Conservation (phyloP, 805 yeast species). For the Lipomyces starkeyi region DNA sequence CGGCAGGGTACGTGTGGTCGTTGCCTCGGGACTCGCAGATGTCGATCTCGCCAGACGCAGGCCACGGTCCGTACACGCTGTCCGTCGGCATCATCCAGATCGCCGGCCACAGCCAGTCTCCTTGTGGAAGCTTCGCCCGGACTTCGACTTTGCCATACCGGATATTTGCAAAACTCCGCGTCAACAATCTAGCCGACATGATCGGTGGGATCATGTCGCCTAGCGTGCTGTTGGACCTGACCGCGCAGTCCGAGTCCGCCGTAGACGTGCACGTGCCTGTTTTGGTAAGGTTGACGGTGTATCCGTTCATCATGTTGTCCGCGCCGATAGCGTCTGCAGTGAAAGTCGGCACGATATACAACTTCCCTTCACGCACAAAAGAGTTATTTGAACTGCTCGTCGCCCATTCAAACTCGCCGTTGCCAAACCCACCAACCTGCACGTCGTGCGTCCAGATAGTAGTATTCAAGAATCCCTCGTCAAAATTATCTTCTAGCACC, state of each 20-base stretch:
- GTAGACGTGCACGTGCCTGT: slow-evolving; percentile 26
- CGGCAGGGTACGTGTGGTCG: slow-evolving; percentile 26
- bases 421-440: slow-evolving; percentile 36
- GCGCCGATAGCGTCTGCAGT: slow-evolving; percentile 31
- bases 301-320: slow-evolving; percentile 26
- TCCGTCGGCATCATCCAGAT: slow-evolving; percentile 36
- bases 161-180: slow-evolving; percentile 18
- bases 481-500: slow-evolving; percentile 26
- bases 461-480: slow-evolving; percentile 4
- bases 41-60: slow-evolving; percentile 36
- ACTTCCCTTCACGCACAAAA: slow-evolving; percentile 26
- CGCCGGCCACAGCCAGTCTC: slow-evolving; percentile 38
- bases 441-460: slow-evolving; percentile 23
- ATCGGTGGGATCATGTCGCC: slow-evolving; percentile 32
- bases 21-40: slow-evolving; percentile 34
- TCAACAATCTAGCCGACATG: slow-evolving; percentile 31
- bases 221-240: slow-evolving; percentile 22
- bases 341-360: slow-evolving; percentile 32
- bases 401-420: slow-evolving; percentile 33
- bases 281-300: slow-evolving; percentile 32
- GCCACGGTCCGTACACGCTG: slow-evolving; percentile 32
- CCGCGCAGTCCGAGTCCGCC: slow-evolving; percentile 19
- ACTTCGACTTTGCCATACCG: slow-evolving; percentile 34
- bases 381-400: slow-evolving; percentile 21
- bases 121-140: slow-evolving; percentile 27